Percentiles rank a stretch among this genome's conserved stretches.
These are phyloP conservation scores for Fonticula alba DNA, from an alignment of 78 protist genomes.

Conservation along the genomic window DNA sequence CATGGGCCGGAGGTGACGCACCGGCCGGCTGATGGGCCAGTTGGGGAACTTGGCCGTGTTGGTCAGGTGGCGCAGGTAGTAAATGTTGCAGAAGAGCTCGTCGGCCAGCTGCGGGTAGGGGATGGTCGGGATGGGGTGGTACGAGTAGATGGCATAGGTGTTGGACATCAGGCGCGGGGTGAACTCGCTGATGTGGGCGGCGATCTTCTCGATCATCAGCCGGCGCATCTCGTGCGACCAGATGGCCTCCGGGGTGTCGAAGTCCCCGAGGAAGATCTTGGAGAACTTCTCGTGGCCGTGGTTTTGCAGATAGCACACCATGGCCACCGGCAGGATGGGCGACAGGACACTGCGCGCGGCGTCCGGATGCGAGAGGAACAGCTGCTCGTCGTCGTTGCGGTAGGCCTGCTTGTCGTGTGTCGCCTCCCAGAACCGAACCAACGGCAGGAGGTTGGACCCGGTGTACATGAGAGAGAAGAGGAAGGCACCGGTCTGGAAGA, in stretches of 20 bases:
- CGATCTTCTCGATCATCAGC: conserved; percentile 48
- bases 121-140: conserved; percentile 43
- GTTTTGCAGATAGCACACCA: conserved; percentile 39
- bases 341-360: conserved; percentile 21
- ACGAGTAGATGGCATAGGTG: conserved; percentile 33
- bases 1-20: no score
- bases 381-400: no score
- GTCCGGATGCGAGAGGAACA: not conserved
- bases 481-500: conserved; percentile 58
- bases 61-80: conserved; percentile 58
- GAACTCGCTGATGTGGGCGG: conserved; percentile 48
- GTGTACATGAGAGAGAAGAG: conserved; percentile 49
- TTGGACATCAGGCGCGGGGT: conserved; percentile 48
- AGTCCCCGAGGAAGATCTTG: conserved; percentile 45
- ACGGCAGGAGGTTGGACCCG: conserved; percentile 44
- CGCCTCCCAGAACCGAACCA: conserved; percentile 12
- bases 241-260: conserved; percentile 63
- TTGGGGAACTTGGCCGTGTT: conserved; percentile 34
- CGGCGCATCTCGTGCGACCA: conserved; percentile 57
- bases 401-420: conserved; percentile 41
- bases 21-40: conserved; percentile 49
- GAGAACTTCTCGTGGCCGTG: conserved; percentile 54
- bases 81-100: conserved; percentile 55
- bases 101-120: conserved; percentile 35
- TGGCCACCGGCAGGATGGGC: conserved; percentile 53